A percentile compares a stretch with the other conserved stretches of the same genome.
Evolutionary conservation across 148 eudicot genomes (phyloP).

Genomic region (Amaranthus hypochondriacus): DNA sequence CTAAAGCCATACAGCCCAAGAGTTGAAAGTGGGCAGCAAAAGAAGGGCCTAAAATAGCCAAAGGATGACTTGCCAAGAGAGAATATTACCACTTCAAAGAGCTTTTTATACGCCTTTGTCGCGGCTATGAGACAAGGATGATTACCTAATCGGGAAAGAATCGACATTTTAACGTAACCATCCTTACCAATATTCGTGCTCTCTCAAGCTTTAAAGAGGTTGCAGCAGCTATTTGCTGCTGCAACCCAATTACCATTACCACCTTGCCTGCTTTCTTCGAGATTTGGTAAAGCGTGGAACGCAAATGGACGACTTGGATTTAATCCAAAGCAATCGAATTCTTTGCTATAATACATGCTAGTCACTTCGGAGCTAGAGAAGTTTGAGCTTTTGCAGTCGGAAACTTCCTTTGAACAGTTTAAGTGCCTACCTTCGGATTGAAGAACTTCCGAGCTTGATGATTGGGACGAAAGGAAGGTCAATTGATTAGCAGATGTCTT

Average conservation of each 20-base stretch:
- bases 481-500: conserved; percentile 17
- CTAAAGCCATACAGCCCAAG: conserved; percentile 12
- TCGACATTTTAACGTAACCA: conserved; percentile 13
- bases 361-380: conserved; percentile 29
- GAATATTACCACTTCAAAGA: conserved; percentile 9
- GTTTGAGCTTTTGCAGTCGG: conserved; percentile 26
- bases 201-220: conserved; percentile 31
- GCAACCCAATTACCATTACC: conserved; percentile 25
- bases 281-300: conserved; percentile 25
- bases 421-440: conserved; percentile 31
- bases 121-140: conserved; percentile 18
- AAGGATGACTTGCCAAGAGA: conserved; percentile 39
- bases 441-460: conserved; percentile 37
- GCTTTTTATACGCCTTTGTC: not conserved
- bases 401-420: conserved; percentile 25
- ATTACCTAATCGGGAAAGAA: not conserved
- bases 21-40: conserved; percentile 12
- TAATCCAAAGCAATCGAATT: conserved; percentile 29
- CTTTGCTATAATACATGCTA: conserved; percentile 32
- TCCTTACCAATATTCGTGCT: conserved; percentile 14
- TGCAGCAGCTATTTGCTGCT: conserved; percentile 32
- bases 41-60: conserved; percentile 29
- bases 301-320: conserved; percentile 27
- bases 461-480: conserved; percentile 25
- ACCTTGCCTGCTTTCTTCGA: conserved; percentile 23